A percentile compares a stretch with the other conserved stretches of the same genome.
Conservation (phyloP, 2,329 filamentous ascomycete species). For the Aspergillus fischeri region DNA sequence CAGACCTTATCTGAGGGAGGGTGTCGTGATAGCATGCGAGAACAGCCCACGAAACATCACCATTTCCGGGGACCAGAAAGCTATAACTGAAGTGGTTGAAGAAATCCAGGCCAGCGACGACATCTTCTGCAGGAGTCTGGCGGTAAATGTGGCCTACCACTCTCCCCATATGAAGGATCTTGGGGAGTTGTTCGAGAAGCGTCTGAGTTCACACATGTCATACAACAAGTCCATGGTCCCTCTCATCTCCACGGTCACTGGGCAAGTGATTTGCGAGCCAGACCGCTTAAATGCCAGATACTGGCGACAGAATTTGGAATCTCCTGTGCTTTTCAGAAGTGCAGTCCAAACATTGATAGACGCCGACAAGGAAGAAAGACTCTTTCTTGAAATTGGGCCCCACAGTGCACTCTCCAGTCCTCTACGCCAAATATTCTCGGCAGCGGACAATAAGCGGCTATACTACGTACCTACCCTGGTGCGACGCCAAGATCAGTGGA, state of each 20-base stretch:
- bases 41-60: conserved; percentile 38
- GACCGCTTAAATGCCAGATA: background rate
- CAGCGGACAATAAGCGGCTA: background rate
- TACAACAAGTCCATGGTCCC: no score
- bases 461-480: no score
- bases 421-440: no score
- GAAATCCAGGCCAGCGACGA: conserved; percentile 10
- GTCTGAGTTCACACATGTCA: no score
- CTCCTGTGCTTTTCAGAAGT: conserved; percentile 1
- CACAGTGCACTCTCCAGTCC: no score
- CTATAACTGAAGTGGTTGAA: conserved; percentile 16
- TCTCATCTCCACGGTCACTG: background rate
- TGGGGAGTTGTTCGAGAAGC: background rate
- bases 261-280: background rate
- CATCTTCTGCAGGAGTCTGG: conserved; percentile 18
- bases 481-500: no score
- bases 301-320: conserved; percentile 6
- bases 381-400: no score
- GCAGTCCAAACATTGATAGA: background rate
- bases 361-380: no score
- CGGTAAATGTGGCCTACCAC: conserved; percentile 23
- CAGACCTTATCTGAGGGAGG: conserved; percentile 1
- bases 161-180: conserved; percentile 20
- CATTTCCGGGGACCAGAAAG: conserved; percentile 28
- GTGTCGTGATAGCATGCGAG: conserved; percentile 30